phyloP scores from a whole-genome alignment of 306 rosid species.

The Oxytropis ochrocephala region DNA sequence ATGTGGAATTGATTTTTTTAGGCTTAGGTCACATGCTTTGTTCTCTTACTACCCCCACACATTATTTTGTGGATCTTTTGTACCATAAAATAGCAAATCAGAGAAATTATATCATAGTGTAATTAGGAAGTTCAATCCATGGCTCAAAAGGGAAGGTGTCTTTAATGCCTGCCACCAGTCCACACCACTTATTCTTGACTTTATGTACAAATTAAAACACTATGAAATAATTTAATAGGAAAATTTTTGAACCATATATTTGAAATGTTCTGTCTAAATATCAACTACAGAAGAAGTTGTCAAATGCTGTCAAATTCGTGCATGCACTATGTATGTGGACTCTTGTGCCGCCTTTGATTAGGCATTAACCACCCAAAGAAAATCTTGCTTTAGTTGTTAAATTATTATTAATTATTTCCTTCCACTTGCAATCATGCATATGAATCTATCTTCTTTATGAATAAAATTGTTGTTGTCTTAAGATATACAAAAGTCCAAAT shows the following conservation, averaged over 20 bases:
- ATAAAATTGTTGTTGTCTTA: constrained; percentile 43
- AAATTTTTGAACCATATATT: constrained; percentile 18
- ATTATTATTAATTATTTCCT: constrained; percentile 17
- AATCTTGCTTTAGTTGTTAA: constrained; percentile 2
- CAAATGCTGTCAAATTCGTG: constrained; percentile 30
- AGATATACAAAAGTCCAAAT: constrained; percentile 45
- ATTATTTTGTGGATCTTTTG: not conserved
- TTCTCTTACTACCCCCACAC: not conserved
- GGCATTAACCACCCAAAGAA: constrained; percentile 1
- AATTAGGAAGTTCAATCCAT: constrained; percentile 4
- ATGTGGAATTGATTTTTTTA: not conserved
- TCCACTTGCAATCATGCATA: constrained; percentile 40
- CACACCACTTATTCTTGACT: constrained; percentile 6
- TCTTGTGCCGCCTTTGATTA: not conserved
- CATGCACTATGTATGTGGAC: constrained; percentile 24
- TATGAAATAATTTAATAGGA: constrained; percentile 19
- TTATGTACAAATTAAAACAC: constrained; percentile 2
- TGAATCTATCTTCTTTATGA: constrained; percentile 26
- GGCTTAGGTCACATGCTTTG: not conserved
- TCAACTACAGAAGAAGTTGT: constrained; percentile 14
- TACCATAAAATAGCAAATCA: not conserved
- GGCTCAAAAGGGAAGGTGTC: constrained; percentile 1
- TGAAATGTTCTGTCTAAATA: constrained; percentile 16
- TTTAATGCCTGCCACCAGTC: not conserved
- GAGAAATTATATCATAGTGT: not conserved